phyloP scores from a whole-genome alignment of 202 grass and related monocot species.

The Saccharum hybrid region DNA sequence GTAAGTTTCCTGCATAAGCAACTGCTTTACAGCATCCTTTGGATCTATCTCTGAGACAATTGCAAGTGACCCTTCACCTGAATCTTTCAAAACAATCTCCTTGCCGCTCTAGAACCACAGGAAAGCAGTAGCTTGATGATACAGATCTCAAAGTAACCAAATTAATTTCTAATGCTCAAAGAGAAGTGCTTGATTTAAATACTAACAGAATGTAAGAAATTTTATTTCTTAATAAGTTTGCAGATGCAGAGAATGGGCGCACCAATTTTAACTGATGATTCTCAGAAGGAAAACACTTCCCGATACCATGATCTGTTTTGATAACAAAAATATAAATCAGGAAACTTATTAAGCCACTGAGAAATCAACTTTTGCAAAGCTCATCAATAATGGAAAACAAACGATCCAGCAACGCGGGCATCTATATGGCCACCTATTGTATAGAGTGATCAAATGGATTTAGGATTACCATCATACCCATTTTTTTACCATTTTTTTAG shows the following conservation, averaged over 20 bases:
- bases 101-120: conserved; percentile 45
- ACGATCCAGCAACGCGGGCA: neutral
- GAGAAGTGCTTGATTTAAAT: neutral
- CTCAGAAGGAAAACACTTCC: neutral
- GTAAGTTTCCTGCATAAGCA: conserved; percentile 68
- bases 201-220: neutral
- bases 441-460: neutral
- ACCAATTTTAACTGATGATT: conserved; percentile 30
- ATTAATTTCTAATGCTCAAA: neutral
- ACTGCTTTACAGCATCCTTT: conserved; percentile 59
- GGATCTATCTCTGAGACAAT: conserved; percentile 55
- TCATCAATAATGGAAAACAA: neutral
- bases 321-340: neutral
- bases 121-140: neutral
- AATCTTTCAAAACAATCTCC: conserved; percentile 49
- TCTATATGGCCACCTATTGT: neutral
- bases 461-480: neutral
- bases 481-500: neutral
- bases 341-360: neutral
- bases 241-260: conserved; percentile 9
- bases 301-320: conserved; percentile 26
- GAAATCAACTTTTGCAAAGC: neutral
- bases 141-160: neutral
- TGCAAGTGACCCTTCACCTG: conserved; percentile 38
- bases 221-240: conserved; percentile 1